A percentile compares a stretch with the other conserved stretches of the same genome.
These are phyloP conservation scores for Phytophthora quininea DNA, from an alignment of 352 stramenopile genomes.

Conservation along the genomic window DNA sequence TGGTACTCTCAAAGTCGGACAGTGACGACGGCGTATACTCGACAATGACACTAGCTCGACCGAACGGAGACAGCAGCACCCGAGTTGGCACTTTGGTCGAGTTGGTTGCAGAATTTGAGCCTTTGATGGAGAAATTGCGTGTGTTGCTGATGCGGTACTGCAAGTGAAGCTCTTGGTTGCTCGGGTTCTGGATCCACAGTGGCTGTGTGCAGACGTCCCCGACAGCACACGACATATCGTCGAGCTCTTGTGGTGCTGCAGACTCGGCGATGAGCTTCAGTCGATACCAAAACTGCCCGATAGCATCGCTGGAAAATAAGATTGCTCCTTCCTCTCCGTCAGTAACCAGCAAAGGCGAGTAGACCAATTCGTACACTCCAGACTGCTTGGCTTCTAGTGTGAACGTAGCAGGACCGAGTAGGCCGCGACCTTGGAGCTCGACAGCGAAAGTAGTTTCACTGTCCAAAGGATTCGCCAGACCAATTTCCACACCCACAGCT, in stretches of 20 bases:
- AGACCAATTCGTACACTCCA: conserved; percentile 92
- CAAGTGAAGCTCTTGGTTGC: conserved; percentile 75
- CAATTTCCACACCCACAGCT: conserved; percentile 90
- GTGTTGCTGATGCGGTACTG: conserved; percentile 75
- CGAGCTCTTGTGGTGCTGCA: conserved; percentile 53
- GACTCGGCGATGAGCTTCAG: conserved; percentile 78
- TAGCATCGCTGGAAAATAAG: conserved; percentile 88
- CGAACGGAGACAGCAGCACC: conserved; percentile 76
- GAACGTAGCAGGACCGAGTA: conserved; percentile 85
- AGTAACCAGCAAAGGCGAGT: conserved; percentile 84
- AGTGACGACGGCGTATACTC: conserved; percentile 92
- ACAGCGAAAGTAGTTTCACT: conserved; percentile 87
- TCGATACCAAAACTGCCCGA: conserved; percentile 95
- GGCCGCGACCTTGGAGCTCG: conserved; percentile 79
- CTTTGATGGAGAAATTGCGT: conserved; percentile 91
- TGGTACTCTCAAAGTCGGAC: conserved; percentile 72
- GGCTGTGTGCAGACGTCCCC: conserved; percentile 77
- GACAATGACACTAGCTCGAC: conserved; percentile 66
- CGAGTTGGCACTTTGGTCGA: conserved; percentile 9
- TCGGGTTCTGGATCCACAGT: conserved; percentile 92
- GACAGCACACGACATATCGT: conserved; percentile 85
- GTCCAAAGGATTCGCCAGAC: conserved; percentile 89
- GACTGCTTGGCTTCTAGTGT: conserved; percentile 67
- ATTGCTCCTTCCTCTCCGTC: conserved; percentile 90
- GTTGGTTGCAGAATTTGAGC: conserved; percentile 1